Evolutionary conservation across 108 stramenopile genomes (phyloP).

Genomic region (Schizochytrium sp.): DNA sequence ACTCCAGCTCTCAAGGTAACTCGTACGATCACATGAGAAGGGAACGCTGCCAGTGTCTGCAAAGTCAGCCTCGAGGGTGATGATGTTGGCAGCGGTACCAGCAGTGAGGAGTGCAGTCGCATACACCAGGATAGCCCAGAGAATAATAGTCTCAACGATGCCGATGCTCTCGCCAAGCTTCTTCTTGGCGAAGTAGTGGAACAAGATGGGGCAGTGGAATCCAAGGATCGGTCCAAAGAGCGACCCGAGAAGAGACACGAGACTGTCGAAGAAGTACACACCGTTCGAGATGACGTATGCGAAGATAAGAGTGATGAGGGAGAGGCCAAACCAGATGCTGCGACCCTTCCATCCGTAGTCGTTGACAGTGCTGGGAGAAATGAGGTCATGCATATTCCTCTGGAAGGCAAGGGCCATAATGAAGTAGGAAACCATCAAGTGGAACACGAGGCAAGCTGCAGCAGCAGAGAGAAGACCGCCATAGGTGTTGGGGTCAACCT

Average conservation of each 20-base stretch:
- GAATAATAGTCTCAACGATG: background rate
- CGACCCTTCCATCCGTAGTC: background rate
- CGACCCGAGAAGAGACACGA: conserved; percentile 33
- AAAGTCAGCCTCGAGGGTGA: conserved; percentile 30
- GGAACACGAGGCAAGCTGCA: background rate
- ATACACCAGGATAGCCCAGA: background rate
- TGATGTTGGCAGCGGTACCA: conserved; percentile 5
- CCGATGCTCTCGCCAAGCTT: background rate
- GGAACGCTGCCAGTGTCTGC: background rate
- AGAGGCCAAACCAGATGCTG: conserved; percentile 7
- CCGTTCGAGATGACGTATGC: conserved; percentile 24
- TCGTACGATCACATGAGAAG: background rate
- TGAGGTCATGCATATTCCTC: background rate
- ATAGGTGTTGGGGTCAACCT: background rate
- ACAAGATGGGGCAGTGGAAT: background rate
- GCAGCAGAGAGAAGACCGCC: conserved; percentile 24
- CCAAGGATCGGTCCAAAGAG: conserved; percentile 48
- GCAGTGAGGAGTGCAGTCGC: conserved; percentile 10
- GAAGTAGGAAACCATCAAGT: conserved; percentile 29
- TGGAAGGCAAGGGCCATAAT: conserved; percentile 1
- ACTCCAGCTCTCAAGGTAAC: background rate
- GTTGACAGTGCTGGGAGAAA: background rate
- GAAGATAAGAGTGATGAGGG: background rate
- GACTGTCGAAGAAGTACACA: conserved; percentile 18
- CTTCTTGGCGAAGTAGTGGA: background rate